Percentiles rank a stretch among this genome's conserved stretches.
Evolutionary conservation across 768 basidiomycete genomes (phyloP).

Genomic region (Sporobolomyces phaffii): DNA sequence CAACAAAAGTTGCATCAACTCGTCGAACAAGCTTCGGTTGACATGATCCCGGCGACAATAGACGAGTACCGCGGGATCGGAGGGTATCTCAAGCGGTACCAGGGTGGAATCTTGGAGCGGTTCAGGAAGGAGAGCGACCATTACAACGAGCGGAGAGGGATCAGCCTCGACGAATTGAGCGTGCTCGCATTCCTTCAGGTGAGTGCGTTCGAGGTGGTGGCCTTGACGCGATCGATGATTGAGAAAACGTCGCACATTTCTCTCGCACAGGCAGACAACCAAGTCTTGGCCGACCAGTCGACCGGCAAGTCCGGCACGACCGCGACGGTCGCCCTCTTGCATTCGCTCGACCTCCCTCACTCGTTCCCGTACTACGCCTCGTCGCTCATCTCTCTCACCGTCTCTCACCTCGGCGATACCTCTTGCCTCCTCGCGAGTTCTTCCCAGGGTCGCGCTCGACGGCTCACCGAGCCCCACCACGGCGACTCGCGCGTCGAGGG

Average conservation of each 20-base stretch:
- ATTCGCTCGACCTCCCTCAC: constrained; percentile 73
- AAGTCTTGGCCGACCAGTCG: constrained; percentile 26
- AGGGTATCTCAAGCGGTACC: constrained; percentile 41
- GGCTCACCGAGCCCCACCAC: constrained; percentile 92
- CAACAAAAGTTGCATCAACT: constrained; percentile 13
- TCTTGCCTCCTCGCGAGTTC: constrained; percentile 75
- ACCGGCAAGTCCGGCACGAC: constrained; percentile 60
- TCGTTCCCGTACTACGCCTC: constrained; percentile 74
- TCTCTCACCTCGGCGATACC: constrained; percentile 92
- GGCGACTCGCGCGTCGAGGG: constrained; percentile 85
- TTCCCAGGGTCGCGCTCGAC: constrained; percentile 63
- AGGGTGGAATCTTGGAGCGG: constrained; percentile 29
- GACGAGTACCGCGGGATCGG: constrained; percentile 37
- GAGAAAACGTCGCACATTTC: too few species aligned
- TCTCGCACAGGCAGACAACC: constrained; percentile 36
- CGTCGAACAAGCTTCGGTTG: neutral
- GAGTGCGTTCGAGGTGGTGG: neutral
- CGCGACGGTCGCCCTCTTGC: constrained; percentile 82
- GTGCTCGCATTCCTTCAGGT: constrained; percentile 34
- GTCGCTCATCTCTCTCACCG: constrained; percentile 66
- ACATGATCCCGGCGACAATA: constrained; percentile 14
- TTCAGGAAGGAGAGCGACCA: constrained; percentile 11
- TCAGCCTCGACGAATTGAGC: constrained; percentile 31
- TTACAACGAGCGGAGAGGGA: constrained; percentile 9
- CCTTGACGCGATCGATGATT: too few species aligned